Evolutionary conservation across 805 yeast genomes (phyloP).

Genomic region (Sugiyamaella floridensis): DNA sequence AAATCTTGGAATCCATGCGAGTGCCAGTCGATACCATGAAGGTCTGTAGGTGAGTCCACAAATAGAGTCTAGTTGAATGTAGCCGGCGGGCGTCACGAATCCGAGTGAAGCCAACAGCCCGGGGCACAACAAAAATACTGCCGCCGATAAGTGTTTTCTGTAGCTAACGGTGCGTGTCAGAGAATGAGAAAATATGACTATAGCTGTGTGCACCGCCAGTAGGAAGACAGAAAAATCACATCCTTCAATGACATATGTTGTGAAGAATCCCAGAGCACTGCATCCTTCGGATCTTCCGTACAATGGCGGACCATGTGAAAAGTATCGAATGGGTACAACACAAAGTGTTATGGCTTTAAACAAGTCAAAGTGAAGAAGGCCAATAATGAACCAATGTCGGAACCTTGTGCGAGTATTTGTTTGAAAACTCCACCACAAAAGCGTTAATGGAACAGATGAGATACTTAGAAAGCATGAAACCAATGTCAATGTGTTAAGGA

Average conservation of each 20-base stretch:
- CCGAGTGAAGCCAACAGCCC: conserved; percentile 59
- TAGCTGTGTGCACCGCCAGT: conserved; percentile 74
- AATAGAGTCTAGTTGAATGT: conserved; percentile 55
- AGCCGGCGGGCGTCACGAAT: conserved; percentile 46
- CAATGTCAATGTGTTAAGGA: conserved; percentile 3
- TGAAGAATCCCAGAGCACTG: conserved; percentile 68
- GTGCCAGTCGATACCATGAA: conserved; percentile 59
- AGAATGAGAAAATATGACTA: conserved; percentile 53
- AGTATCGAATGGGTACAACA: conserved; percentile 46
- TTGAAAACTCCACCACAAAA: conserved; percentile 13
- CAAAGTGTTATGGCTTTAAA: conserved; percentile 60
- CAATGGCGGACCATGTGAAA: conserved; percentile 35
- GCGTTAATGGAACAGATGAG: conserved; percentile 6
- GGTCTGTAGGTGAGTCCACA: conserved; percentile 70
- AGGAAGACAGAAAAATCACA: conserved; percentile 74
- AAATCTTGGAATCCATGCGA: conserved; percentile 79
- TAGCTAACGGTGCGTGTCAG: conserved; percentile 14
- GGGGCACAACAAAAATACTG: conserved; percentile 49
- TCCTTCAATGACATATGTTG: conserved; percentile 72
- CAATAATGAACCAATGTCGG: conserved; percentile 49
- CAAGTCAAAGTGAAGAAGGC: conserved; percentile 62
- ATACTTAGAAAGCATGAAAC: conserved; percentile 11
- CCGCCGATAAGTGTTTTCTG: conserved; percentile 38
- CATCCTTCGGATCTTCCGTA: conserved; percentile 42
- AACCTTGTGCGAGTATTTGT: conserved; percentile 7